A percentile compares a stretch with the other conserved stretches of the same genome.
These are phyloP conservation scores for Fusarium palustre DNA, from an alignment of 2,329 filamentous ascomycete species.

Conservation along the genomic window DNA sequence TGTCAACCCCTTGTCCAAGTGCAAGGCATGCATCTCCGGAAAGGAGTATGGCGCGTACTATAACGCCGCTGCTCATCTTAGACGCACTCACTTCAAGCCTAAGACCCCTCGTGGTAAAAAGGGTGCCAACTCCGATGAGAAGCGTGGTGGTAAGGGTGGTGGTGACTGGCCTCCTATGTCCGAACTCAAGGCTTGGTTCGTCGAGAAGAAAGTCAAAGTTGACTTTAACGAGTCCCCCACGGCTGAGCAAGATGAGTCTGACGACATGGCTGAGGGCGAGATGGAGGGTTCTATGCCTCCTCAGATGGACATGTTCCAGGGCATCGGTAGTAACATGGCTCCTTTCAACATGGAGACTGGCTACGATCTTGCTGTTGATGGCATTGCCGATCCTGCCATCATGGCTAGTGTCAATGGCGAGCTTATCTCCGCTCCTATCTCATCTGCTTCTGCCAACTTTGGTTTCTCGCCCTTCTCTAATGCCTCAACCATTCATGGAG, in stretches of 20 bases:
- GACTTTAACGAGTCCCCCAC: conserved; percentile 54
- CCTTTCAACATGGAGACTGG: conserved; percentile 38
- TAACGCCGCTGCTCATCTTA: conserved; percentile 91
- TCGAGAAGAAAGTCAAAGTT: conserved; percentile 60
- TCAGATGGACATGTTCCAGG: conserved; percentile 41
- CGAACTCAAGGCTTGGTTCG: conserved; percentile 66
- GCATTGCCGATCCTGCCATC: conserved; percentile 29
- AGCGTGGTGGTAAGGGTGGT: conserved; percentile 61
- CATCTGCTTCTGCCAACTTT: conserved; percentile 43
- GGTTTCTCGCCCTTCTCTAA: conserved; percentile 41
- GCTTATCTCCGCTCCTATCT: conserved; percentile 43
- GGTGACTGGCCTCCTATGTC: conserved; percentile 47
- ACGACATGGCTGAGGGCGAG: conserved; percentile 43
- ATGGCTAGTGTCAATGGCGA: conserved; percentile 38
- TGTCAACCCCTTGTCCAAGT: conserved; percentile 77
- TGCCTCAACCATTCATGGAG: conserved; percentile 38
- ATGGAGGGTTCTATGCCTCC: conserved; percentile 34
- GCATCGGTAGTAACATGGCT: conserved; percentile 42
- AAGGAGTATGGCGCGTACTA: conserved; percentile 94
- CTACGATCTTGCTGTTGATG: conserved; percentile 43
- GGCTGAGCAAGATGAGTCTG: conserved; percentile 50
- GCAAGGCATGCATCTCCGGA: conserved; percentile 81
- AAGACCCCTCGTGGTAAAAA: conserved; percentile 62
- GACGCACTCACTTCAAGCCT: conserved; percentile 87
- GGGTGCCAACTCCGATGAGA: conserved; percentile 57